These are phyloP conservation scores for Hyphodiscus sp. DNA, from an alignment of 2,329 filamentous ascomycete species.

Conservation along the genomic window DNA sequence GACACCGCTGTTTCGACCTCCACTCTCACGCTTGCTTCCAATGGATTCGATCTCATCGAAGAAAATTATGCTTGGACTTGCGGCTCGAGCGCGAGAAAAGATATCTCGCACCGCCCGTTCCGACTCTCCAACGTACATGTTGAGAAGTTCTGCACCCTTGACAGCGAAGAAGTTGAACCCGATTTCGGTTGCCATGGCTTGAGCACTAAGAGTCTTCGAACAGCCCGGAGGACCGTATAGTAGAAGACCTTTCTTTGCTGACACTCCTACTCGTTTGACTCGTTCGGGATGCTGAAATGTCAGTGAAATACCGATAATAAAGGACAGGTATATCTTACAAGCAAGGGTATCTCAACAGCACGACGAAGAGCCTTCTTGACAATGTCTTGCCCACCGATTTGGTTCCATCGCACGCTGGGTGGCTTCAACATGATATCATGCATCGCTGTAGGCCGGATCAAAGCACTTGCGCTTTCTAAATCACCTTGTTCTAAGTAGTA, in stretches of 20 bases:
- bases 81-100: constrained; percentile 79
- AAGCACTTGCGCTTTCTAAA: constrained; percentile 57
- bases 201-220: constrained; percentile 88
- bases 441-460: constrained; percentile 78
- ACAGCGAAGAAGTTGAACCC: constrained; percentile 91
- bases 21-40: constrained; percentile 40
- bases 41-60: constrained; percentile 96
- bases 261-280: constrained; percentile 43
- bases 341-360: constrained; percentile 31
- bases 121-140: constrained; percentile 96
- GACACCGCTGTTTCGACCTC: constrained; percentile 47
- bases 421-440: constrained; percentile 84
- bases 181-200: constrained; percentile 84
- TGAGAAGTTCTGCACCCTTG: constrained; percentile 87
- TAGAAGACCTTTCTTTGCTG: constrained; percentile 73
- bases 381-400: constrained; percentile 78
- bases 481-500: constrained; percentile 38
- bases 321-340: constrained; percentile 13
- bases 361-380: constrained; percentile 58
- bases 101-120: constrained; percentile 80
- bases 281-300: constrained; percentile 36
- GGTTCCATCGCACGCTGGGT: constrained; percentile 76
- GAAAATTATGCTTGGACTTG: constrained; percentile 87
- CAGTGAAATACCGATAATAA: constrained; percentile 4
- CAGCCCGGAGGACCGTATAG: constrained; percentile 91